Evolutionary conservation across 441 rosid genomes (phyloP).

Genomic region (Corymbia citriodora): DNA sequence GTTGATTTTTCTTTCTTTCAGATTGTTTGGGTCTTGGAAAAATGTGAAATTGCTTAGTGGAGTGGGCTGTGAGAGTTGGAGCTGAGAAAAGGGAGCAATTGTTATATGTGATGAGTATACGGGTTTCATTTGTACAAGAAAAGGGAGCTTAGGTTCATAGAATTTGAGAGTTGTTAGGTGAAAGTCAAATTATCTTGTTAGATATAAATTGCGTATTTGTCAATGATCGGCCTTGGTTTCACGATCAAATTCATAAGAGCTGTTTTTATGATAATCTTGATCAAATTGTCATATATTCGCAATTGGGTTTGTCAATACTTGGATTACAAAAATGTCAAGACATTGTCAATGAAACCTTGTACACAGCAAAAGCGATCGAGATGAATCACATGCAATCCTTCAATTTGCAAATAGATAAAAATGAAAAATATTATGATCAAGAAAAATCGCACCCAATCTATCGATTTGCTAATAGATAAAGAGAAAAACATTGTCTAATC

Average conservation of each 20-base stretch:
- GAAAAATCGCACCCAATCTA: not conserved
- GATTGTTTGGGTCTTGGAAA: not conserved
- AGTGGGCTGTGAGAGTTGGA: not conserved
- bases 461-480: not conserved
- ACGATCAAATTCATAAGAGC: not conserved
- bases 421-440: too few relatives aligned
- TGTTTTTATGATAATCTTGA: not conserved
- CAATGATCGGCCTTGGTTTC: not conserved
- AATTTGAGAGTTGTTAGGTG: too few relatives aligned
- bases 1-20: not conserved
- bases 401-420: not conserved
- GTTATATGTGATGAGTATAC: not conserved
- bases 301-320: not conserved
- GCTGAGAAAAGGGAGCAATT: not conserved
- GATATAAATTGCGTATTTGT: too few relatives aligned
- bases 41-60: not conserved
- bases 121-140: not conserved
- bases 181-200: too few relatives aligned
- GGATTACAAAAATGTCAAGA: not conserved
- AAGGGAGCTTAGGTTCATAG: not conserved
- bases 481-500: not conserved
- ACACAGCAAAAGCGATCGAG: not conserved
- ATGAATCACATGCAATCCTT: not conserved
- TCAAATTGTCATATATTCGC: not conserved
- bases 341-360: not conserved